Base-by-base conservation (phyloP, 208 protist species). In the Vickermania ingenoplastis region DNA sequence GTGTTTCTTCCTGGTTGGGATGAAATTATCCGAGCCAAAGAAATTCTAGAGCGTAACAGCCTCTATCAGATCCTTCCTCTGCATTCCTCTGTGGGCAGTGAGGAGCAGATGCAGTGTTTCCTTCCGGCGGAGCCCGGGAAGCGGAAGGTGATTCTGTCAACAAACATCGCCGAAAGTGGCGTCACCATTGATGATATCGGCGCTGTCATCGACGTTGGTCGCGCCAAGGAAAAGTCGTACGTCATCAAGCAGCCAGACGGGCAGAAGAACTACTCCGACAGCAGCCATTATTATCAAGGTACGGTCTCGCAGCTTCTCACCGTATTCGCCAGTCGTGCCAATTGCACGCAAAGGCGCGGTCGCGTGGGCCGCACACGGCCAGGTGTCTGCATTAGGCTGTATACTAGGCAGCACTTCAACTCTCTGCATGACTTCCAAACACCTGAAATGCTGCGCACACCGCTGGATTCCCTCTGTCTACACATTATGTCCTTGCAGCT, bases 121-220 rank as follows among this genome's bases (percentile, higher is more conserved):
- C 77, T 99, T 31, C 91, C 95, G 1, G 83, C 96, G 0, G 79
- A 80, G 7, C 69, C 75, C 1, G 91, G 91, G 5, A 92, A 91
- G 41, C 56, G 92, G 14, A 99, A 99, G 73, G 65, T 98, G 24
- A 90, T 99, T 31, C 74, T 99, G n/a, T 98, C 98, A 3, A 99
- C 98, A 52, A 99, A 99, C 77, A 99, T 99, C 66, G 98, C 98
- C n/a, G 98, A 99, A 68, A 99, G 98, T 49, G 98, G 97, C 52
- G 77, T 99, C 28, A 99, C 98, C 7, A 99, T 99, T 67, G 97
- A 99, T 80, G 97, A 98, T 65, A 96, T 99, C 28, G 93, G 88
- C 25, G 98, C 93, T 57, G 98, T 99, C 25, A 94, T 99, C 28
- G 98, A 99, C 67, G 77, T 95, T 21, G 97, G 97, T 0, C 91